phyloP scores from a whole-genome alignment of 2,329 filamentous ascomycete species.

The Phialophora chinensis region DNA sequence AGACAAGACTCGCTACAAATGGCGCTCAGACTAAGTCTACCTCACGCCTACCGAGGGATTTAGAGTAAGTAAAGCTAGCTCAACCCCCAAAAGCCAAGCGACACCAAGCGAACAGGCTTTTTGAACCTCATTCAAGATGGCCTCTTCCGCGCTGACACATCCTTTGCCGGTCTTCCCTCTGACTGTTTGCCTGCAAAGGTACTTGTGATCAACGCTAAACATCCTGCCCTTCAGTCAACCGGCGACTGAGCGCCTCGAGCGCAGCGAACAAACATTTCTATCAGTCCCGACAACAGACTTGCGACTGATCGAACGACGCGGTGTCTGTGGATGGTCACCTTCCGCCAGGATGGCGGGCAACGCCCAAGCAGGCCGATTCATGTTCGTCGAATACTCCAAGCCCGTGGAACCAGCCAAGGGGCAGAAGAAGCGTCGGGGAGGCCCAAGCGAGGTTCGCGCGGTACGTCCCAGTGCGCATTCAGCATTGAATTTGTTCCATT shows the following conservation, averaged over 20 bases:
- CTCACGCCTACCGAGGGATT: background rate
- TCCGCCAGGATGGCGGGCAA: constrained; percentile 22
- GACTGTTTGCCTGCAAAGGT: background rate
- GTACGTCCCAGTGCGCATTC: background rate
- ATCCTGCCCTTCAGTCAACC: background rate
- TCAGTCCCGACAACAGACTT: background rate
- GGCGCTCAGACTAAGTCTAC: background rate
- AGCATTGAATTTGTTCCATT: background rate
- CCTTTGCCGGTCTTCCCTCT: background rate
- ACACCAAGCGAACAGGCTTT: background rate
- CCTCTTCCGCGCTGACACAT: constrained; percentile 3
- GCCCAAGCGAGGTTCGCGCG: constrained; percentile 32
- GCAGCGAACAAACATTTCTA: background rate
- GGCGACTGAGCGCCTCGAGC: constrained; percentile 8
- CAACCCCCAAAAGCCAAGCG: constrained; percentile 3
- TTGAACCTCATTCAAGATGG: background rate
- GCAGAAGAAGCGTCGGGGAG: constrained; percentile 32
- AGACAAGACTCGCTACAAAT: background rate
- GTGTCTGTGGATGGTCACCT: background rate
- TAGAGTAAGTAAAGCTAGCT: background rate
- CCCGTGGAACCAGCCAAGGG: constrained; percentile 18
- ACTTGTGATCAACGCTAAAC: background rate
- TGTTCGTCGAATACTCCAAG: constrained; percentile 34
- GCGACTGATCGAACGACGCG: background rate
- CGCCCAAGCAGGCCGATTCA: constrained; percentile 19